Percentiles rank a stretch among this genome's conserved stretches.
Conservation (phyloP, 257 asterid species). For the Plantago ovata region DNA sequence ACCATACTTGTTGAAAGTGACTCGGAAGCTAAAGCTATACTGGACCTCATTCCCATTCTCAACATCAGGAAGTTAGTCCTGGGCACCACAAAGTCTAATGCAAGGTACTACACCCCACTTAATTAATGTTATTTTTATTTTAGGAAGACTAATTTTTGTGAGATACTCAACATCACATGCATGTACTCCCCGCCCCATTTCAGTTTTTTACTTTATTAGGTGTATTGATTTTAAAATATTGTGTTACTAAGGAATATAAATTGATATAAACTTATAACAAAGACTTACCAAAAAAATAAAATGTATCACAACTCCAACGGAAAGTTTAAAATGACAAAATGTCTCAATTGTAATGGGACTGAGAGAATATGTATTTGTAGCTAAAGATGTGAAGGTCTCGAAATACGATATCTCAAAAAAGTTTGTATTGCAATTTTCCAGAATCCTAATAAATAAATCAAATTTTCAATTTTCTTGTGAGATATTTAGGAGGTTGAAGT, state of each 20-base stretch:
- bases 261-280: no score
- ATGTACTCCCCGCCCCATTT: no score
- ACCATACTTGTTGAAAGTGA: constrained; percentile 72
- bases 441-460: neutral
- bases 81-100: constrained; percentile 46
- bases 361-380: no score
- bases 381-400: no score
- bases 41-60: constrained; percentile 77
- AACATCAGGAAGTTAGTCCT: constrained; percentile 56
- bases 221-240: no score
- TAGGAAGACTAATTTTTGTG: neutral
- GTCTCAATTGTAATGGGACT: no score
- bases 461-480: neutral
- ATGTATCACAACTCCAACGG: no score
- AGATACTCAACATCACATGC: no score
- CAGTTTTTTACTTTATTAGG: no score
- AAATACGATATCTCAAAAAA: neutral
- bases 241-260: no score
- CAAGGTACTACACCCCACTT: constrained; percentile 34
- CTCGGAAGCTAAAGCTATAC: constrained; percentile 62
- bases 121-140: neutral
- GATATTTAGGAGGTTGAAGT: constrained; percentile 42
- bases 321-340: no score
- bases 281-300: no score
- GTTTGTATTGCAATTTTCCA: neutral